phyloP scores from a whole-genome alignment of 768 basidiomycete genomes.

The Lactifluus volemus region DNA sequence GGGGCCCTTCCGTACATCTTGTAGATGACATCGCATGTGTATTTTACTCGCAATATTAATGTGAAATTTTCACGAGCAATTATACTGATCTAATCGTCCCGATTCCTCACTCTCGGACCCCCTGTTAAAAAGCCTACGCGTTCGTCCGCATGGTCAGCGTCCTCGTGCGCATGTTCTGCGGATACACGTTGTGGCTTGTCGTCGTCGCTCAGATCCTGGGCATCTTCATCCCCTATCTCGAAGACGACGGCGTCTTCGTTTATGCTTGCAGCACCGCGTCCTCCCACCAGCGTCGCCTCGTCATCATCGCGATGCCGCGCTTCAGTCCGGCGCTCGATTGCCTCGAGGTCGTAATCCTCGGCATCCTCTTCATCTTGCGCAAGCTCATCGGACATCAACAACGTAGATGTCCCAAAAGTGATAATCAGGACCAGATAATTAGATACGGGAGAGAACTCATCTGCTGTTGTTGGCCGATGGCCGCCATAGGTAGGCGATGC shows the following conservation, averaged over 20 bases:
- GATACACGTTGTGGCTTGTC: constrained; percentile 47
- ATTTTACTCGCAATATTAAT: constrained; percentile 25
- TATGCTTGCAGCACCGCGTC: constrained; percentile 39
- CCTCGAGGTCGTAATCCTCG: constrained; percentile 84
- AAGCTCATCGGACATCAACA: constrained; percentile 94
- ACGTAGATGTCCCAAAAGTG: constrained; percentile 39
- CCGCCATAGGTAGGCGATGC: constrained; percentile 88
- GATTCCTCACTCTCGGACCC: constrained; percentile 4
- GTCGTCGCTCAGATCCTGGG: constrained; percentile 45
- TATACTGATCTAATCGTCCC: constrained; percentile 13
- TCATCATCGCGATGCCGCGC: constrained; percentile 45
- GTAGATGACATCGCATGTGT: constrained; percentile 24
- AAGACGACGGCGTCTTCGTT: constrained; percentile 75
- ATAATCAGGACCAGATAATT: constrained; percentile 18
- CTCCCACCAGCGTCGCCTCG: constrained; percentile 64
- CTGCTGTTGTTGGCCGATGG: constrained; percentile 85
- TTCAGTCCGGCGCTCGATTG: constrained; percentile 49
- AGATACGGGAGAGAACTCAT: constrained; percentile 37
- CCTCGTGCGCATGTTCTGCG: constrained; percentile 42
- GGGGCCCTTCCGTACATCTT: constrained; percentile 10
- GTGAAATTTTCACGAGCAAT: background rate
- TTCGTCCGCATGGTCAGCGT: constrained; percentile 43
- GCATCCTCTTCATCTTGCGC: constrained; percentile 93
- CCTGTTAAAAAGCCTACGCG: constrained; percentile 55
- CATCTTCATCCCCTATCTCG: constrained; percentile 84